Base-by-base conservation (phyloP, 2,329 filamentous ascomycete genomes). In the Lecanicillium sp. region DNA sequence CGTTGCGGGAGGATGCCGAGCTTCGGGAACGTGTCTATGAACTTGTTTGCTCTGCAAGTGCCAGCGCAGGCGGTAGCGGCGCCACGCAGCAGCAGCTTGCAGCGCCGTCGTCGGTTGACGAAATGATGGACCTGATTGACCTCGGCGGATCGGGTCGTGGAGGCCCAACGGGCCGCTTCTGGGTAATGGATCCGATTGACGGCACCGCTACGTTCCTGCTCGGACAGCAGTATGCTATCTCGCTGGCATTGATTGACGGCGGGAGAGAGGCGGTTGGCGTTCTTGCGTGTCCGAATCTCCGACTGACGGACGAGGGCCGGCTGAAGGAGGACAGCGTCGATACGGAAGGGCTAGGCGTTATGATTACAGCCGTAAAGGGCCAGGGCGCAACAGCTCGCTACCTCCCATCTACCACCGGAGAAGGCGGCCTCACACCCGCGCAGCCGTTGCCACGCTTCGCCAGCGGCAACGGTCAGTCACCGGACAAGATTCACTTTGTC, bases 161-260 rank as follows among this genome's bases (percentile, higher is more conserved):
- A 47, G 44, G 67, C 2, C 40, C 37, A 9, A 40, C 56, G 3
- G 59, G 66, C 0, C 59, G 69, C 1, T 66, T 74, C 37, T 82
- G 78, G 78, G 69, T 77, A 20, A 68, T 82, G 52, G 78, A 82
- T 49, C 78, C 78, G 1, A 72, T 82, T 7, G 78, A 82, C 47
- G 78, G 78, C 20, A 82, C 78, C 1, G 72, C 71, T 13, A 73
- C 76, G 0, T 82, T 79, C 42, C 69, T 82, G 46, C 59, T 60
- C 29, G 73, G 73, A 3, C 66, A 77, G 55, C 78, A 82, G 56
- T 82, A 81, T 43, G 77, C 72, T 3, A 74, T 82, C 4, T 74
- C 74, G 43, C 58, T 81, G 15, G 71, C 72, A 3, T 57, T 82
- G 45, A 56, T 81, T 3, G 68, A 76, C 42, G 62, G 79, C 38